Base-by-base conservation (phyloP, 805 yeast genomes). In the Pachysolen tannophilus region DNA sequence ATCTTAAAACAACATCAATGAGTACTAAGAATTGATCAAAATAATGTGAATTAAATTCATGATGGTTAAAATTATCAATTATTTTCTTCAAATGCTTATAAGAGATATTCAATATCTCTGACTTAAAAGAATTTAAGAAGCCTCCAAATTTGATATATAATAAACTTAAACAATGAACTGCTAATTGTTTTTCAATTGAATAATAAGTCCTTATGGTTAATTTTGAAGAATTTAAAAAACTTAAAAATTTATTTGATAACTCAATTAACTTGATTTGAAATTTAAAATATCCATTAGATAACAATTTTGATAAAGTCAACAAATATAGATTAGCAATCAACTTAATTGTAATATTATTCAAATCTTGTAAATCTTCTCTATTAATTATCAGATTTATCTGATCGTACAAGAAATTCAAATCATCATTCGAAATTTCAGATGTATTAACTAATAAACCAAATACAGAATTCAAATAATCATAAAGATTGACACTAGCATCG, bases 11-110 rank as follows among this genome's bases (percentile, higher is more conserved):
- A 8, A 53, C 46, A 35, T 57, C 58, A 8, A 52, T 43, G 23
- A 58, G 41, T 25, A 48, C 37, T 5, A 50, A 43, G 44, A 54
- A 40, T 37, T 54, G 58, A 5, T 55, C 48, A 28, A 58, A 50
- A 34, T 56, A 60, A 33, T 48, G 53, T 4, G 50, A 46, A 21
- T 48, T 46, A 20, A 55, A 60, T 17, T 58, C 49, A 9, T 56
- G 47, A 1, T 52, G 39, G 28, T 55, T 56, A 37, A 55, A 56
- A 28, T 57, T 52, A 32, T 56, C 63, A 32, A 53, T 47, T 20
- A 56, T 51, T 34, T 60, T 60, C 20, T 34, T 48, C 28, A 59
- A 25, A 37, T 56, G 53, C 37, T 54, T 58, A 39, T 60, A 59
- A 6, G 50, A 21, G 5, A 49, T 26, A 6, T 53, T 53, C 18